Conservation (phyloP, 257 asterid genomes). For the Lycium ferocissimum region DNA sequence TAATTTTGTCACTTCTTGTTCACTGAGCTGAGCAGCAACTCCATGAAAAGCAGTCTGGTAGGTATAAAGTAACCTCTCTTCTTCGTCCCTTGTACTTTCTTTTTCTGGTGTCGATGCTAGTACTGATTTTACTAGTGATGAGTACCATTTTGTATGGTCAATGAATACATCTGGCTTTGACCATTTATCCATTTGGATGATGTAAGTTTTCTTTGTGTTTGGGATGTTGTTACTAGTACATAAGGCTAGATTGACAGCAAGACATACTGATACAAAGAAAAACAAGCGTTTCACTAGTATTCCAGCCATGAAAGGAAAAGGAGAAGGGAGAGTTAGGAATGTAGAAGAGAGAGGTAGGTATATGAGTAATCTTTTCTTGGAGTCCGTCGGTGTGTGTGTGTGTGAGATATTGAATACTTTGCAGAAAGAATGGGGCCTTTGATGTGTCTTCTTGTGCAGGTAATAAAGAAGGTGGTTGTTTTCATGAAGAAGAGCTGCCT, state of each 20-base stretch:
- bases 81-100: constrained; percentile 22
- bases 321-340: not conserved
- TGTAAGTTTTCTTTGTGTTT: constrained; percentile 60
- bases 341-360: not conserved
- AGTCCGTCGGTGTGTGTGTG: constrained; percentile 6
- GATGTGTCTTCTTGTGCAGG: constrained; percentile 45
- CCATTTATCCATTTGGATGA: constrained; percentile 67
- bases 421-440: constrained; percentile 26
- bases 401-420: not conserved
- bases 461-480: constrained; percentile 74
- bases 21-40: constrained; percentile 69
- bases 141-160: constrained; percentile 74
- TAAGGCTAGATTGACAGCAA: constrained; percentile 28
- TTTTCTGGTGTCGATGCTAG: constrained; percentile 26
- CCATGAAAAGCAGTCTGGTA: constrained; percentile 87
- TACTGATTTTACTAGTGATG: constrained; percentile 63
- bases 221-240: constrained; percentile 16
- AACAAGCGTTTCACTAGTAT: constrained; percentile 45
- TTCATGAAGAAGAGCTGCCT: constrained; percentile 42
- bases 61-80: constrained; percentile 65
- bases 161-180: constrained; percentile 72
- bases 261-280: constrained; percentile 38
- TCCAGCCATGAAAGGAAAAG: constrained; percentile 47
- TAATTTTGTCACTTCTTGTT: constrained; percentile 56
- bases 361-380: not conserved